These are phyloP conservation scores for Panellus pusillus DNA, from an alignment of 768 basidiomycete genomes.

Conservation along the genomic window DNA sequence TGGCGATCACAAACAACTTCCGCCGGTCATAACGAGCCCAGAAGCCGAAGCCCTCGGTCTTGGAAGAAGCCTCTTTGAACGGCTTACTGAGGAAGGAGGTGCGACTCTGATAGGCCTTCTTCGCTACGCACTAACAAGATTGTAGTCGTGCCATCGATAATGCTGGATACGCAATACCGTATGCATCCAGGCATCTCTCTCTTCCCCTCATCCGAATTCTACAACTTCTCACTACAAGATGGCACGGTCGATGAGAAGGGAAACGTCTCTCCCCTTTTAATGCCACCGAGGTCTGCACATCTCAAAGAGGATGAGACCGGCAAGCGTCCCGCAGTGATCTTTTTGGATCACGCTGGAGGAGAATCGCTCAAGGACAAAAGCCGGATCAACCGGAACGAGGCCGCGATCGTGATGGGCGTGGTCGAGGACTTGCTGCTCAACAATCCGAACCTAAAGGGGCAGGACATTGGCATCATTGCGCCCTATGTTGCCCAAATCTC, in stretches of 20 bases:
- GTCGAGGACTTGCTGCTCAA: constrained; percentile 78
- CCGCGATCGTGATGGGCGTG: constrained; percentile 71
- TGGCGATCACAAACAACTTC: constrained; percentile 96
- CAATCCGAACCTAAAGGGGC: constrained; percentile 70
- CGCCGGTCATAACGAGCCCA: constrained; percentile 79
- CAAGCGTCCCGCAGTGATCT: constrained; percentile 63
- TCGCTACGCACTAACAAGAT: constrained; percentile 9
- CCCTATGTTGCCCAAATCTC: constrained; percentile 89
- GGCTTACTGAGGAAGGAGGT: constrained; percentile 84
- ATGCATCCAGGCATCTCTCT: constrained; percentile 91
- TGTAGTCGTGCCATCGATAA: constrained; percentile 80
- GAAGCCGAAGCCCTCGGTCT: constrained; percentile 75
- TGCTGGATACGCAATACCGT: constrained; percentile 93
- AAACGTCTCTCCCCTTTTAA: constrained; percentile 49
- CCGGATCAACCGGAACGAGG: constrained; percentile 76
- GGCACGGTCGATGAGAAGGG: constrained; percentile 65
- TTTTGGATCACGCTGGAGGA: constrained; percentile 74
- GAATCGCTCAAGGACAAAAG: constrained; percentile 73
- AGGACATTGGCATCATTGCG: constrained; percentile 89
- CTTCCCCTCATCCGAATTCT: constrained; percentile 87
- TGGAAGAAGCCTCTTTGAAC: constrained; percentile 82
- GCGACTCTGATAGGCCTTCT: constrained; percentile 25
- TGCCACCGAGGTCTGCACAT: constrained; percentile 63
- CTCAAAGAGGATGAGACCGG: constrained; percentile 41
- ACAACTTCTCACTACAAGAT: constrained; percentile 65